Evolutionary conservation across 352 stramenopile species (phyloP), one percentile per base, ranked within the genome.

Genomic region (Pythium folliculosum): DNA sequence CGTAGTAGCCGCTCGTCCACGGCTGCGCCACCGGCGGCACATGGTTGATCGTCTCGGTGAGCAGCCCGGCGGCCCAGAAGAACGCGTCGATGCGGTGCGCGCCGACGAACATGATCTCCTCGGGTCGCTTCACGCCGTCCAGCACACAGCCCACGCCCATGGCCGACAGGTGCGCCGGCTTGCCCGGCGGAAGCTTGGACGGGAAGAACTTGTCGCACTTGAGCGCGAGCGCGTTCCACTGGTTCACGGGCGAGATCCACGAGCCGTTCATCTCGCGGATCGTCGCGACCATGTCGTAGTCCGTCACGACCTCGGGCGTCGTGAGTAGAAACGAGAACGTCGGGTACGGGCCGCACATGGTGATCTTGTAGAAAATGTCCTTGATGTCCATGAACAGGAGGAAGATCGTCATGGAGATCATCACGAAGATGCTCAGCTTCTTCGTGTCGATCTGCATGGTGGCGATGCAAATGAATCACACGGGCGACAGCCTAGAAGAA

Each of bases 301-400:
- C 63, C 2, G 69, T 75, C 30, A 70, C 38, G 13, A 27, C 40
- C 38, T 75, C 69, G 37, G 60, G 63, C 16, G 61, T 65, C n/a
- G 58, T 25, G 32, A 58, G 45, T 13, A 59, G 21, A 47, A 71
- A 75, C 13, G 63, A 71, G 21, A 62, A 71, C 37, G 58, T 65
- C 13, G 57, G 57, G 21, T 69, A 63, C 6, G 63, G 59, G 22
- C 69, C 69, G 53, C 53, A 65, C 69, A 71, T 75, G 48, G 43
- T 61, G 45, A 71, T 63, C 37, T 75, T 75, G 63, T 75, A 75
- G 54, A 63, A 75, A 22, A 75, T 40, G 35, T 72, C 63, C 32
- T 69, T 71, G 35, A 75, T 16, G 48, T 75, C 63, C 69, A 75
- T 75, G 63, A 75, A 62, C 22, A 49, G 43, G 23, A 75, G 69